Base-by-base conservation (phyloP, 1,284 basidiomycete genomes). In the Meira nashicola region DNA sequence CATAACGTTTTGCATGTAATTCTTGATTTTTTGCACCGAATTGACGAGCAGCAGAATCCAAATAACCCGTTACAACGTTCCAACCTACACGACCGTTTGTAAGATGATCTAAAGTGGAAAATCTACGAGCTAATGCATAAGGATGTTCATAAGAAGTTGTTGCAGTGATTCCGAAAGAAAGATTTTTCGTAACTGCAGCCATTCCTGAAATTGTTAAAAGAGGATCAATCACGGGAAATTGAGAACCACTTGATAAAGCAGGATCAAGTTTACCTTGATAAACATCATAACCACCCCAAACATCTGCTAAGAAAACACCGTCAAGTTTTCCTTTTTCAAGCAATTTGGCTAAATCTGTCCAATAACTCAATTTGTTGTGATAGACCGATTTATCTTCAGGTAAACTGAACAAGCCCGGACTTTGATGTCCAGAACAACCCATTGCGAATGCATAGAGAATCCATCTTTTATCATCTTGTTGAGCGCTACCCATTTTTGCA, bases 61-160 rank as follows among this genome's bases (percentile, higher is more conserved):
- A 67, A 64, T 79, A 79, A 39, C 70, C 68, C 7, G 78, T 79
- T 5, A 79, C 79, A 21, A 79, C 66, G 63, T 79, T 79, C 74
- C 75, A 76, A 0, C 74, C 79, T 0, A 79, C 74, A 11, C 79
- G 64, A 3, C 79, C 79, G 56, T 79, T 79, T 15, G 79, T 79
- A 25, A 79, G 66, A 55, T 79, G 79, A 60, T 79, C 79, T 21
- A 79, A 73, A 11, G 78, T 79, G 37, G 66, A 66, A 59, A 79
- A 79, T 1, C 74, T 62, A 5, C 78, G 62, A 1, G 78, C 78
- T 17, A 79, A 65, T 46, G 74, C 65, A 62, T 77, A 79, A 1
- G 78, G 78, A 15, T 71, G 75, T 56, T 79, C 75, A 50, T 71
- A 74, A 39, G 65, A 67, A 4, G 72, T 73, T 12, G 71, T 74